Evolutionary conservation across 2,329 filamentous ascomycete species (phyloP).

Genomic region (Aspergillus sp.): DNA sequence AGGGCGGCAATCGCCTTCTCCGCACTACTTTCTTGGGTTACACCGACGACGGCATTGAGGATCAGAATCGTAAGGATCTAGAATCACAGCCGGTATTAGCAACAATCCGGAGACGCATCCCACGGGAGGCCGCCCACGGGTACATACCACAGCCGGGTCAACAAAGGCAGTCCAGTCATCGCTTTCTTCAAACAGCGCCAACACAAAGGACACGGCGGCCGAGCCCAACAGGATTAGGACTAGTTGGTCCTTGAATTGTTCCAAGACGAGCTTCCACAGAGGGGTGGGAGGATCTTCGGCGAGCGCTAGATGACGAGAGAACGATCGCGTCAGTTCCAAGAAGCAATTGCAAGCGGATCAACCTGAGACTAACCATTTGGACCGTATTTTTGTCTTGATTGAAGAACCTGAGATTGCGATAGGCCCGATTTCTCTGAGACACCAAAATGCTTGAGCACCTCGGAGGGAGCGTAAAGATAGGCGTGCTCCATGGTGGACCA

Average conservation of each 20-base stretch:
- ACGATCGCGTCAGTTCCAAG: not conserved
- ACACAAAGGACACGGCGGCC: constrained; percentile 86
- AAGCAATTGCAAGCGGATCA: not conserved
- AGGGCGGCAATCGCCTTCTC: constrained; percentile 97
- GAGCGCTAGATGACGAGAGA: constrained; percentile 52
- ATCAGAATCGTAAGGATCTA: constrained; percentile 96
- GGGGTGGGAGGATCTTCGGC: constrained; percentile 93
- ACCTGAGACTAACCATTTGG: constrained; percentile 50
- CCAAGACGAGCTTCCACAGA: constrained; percentile 91
- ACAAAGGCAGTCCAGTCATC: constrained; percentile 97
- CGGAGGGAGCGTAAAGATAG: constrained; percentile 48
- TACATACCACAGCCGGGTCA: constrained; percentile 85
- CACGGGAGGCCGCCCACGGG: not conserved
- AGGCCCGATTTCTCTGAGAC: constrained; percentile 53
- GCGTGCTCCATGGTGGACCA: constrained; percentile 51
- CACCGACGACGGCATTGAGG: constrained; percentile 93
- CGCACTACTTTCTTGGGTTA: constrained; percentile 97
- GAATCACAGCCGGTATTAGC: constrained; percentile 15
- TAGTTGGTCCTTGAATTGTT: constrained; percentile 99
- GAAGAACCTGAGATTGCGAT: constrained; percentile 48
- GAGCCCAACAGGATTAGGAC: constrained; percentile 93
- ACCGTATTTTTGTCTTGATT: constrained; percentile 50
- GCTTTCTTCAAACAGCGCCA: constrained; percentile 89
- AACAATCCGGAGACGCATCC: constrained; percentile 3
- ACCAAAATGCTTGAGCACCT: constrained; percentile 53